Evolutionary conservation across 345 rosid genomes (phyloP).

Genomic region (Eucalyptus cladocalyx): DNA sequence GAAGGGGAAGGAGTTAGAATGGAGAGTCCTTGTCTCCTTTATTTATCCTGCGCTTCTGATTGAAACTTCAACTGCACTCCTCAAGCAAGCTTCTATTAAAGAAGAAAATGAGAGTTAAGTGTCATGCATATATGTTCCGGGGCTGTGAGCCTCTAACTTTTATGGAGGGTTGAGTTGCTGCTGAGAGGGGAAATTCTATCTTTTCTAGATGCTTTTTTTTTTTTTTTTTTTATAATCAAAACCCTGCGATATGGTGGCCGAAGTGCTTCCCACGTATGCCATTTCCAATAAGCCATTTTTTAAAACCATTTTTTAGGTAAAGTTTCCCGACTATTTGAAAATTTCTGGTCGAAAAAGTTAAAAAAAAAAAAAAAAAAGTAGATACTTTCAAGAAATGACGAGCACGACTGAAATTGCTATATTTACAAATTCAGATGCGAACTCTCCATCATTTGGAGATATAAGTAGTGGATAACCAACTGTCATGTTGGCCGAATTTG

Average conservation of each 20-base stretch:
- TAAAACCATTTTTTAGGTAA: too few relatives aligned
- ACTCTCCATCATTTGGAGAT: too few relatives aligned
- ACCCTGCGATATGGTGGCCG: too few relatives aligned
- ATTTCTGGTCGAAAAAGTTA: too few relatives aligned
- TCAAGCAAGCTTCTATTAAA: not conserved
- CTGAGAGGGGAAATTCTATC: not conserved
- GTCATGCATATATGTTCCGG: not conserved
- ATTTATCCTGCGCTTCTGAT: not conserved
- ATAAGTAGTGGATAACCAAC: not conserved
- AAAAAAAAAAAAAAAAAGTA: fast-evolving
- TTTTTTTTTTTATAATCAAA: too few relatives aligned
- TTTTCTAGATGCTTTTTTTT: not conserved
- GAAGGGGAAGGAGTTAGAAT: not conserved
- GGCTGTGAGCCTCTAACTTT: not conserved
- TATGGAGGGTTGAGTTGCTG: not conserved
- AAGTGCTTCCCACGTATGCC: too few relatives aligned
- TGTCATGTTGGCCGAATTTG: not conserved
- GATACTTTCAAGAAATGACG: too few relatives aligned
- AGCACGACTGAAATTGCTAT: too few relatives aligned
- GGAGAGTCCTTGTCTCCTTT: not conserved
- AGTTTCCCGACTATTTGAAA: too few relatives aligned
- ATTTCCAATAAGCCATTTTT: too few relatives aligned
- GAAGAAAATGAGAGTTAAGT: not conserved
- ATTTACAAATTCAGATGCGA: too few relatives aligned
- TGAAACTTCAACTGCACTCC: not conserved